Evolutionary conservation across 106 monocot species (phyloP), one percentile per base, ranked within the genome.

Genomic region (Phalaenopsis aphrodite): DNA sequence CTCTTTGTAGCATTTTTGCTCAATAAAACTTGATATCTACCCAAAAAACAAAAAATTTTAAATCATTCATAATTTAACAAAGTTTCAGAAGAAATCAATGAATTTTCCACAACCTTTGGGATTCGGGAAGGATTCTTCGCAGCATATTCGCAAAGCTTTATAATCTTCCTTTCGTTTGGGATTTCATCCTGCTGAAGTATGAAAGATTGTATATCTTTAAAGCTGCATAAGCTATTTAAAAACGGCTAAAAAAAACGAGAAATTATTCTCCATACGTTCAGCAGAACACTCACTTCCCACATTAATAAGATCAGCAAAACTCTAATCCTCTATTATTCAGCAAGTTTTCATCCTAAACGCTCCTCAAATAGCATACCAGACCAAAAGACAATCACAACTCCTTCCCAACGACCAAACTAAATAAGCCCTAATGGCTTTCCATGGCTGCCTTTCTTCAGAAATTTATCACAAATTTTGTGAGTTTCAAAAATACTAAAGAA

Each of bases 111-210:
- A 49, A 91, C 98, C 92, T 98, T 94, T 11, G 98, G 98, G 79
- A 98, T 87, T 42, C 94, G 94, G 73, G 90, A 47, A 6, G 94
- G 98, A 80, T 94, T 98, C 82, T 89, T 89, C 11, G 87, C 90
- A 79, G 98, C 94, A 94, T 98, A 98, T 86, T 98, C 94, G 45
- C 98, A 98, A 30, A 98, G 83, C 79, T 94, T 98, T 69, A 89
- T 78, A 58, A 94, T 98, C 82, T 98, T 94, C 76, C 94, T 86
- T 81, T 98, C 98, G 83, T 94, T 98, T 84, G 88, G 79, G 77
- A 75, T 72, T 48, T 91, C 94, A 69, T 30, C 89, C 98, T 98
- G 83, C 56, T 85, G 1, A 64, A 71, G 12, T 19, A 47, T 4
- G 66, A 79, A 47, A 74, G 14, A 74, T 74, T 42, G 0, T 38